Evolutionary conservation across 2,329 filamentous ascomycete species (phyloP).

Genomic region (Botrytis paeoniae): DNA sequence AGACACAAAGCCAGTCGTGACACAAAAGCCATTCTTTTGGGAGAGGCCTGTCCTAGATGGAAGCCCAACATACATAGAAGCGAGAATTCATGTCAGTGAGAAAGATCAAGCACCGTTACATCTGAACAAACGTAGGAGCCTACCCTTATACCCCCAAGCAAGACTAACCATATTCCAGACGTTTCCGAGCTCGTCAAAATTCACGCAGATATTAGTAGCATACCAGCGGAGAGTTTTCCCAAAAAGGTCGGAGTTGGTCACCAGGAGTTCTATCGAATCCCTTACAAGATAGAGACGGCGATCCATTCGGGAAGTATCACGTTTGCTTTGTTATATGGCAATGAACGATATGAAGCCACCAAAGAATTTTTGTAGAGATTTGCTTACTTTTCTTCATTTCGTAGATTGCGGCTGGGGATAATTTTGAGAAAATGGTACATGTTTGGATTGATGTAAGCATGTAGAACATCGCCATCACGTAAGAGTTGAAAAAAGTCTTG

Average conservation of each 20-base stretch:
- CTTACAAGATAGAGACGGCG: background rate
- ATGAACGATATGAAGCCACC: background rate
- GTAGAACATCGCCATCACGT: background rate
- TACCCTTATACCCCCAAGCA: background rate
- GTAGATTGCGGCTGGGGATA: background rate
- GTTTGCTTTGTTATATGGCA: background rate
- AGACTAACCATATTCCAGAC: background rate
- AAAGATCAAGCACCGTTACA: background rate
- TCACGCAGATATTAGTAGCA: background rate
- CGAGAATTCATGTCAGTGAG: background rate
- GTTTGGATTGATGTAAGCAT: background rate
- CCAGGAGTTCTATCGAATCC: background rate
- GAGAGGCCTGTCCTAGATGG: background rate
- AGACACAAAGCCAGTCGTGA: background rate
- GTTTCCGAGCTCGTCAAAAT: conserved; percentile 6
- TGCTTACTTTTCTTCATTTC: background rate
- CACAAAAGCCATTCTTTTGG: background rate
- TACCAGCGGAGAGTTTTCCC: background rate
- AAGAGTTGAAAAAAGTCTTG: background rate
- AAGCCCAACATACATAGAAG: background rate
- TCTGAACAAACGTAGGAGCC: background rate
- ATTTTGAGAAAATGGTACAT: background rate
- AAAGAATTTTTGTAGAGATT: conserved; percentile 6
- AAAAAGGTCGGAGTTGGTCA: background rate
- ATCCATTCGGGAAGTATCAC: conserved; percentile 4